Conservation (phyloP, 1,284 basidiomycete genomes). For the Phellopilus nigrolimitatus region DNA sequence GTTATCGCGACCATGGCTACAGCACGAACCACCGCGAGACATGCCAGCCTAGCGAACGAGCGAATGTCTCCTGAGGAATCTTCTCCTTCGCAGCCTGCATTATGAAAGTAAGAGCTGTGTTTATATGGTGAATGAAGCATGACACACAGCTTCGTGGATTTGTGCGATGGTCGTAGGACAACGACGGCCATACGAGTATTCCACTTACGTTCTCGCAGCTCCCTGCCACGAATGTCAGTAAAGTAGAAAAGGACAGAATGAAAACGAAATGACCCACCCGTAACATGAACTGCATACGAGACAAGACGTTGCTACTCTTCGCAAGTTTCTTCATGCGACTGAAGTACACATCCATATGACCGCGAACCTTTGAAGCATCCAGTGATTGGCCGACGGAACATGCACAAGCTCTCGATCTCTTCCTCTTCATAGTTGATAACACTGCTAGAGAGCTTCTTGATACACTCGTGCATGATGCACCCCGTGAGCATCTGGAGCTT, state of each 20-base stretch:
- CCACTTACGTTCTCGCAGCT: constrained; percentile 86
- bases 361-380: constrained; percentile 75
- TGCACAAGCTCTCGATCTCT: constrained; percentile 95
- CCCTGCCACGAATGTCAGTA: constrained; percentile 46
- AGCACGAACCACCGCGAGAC: constrained; percentile 80
- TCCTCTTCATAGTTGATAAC: constrained; percentile 95
- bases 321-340: constrained; percentile 79
- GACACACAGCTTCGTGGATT: constrained; percentile 78
- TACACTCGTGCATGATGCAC: constrained; percentile 94
- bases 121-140: constrained; percentile 16
- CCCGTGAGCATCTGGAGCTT: constrained; percentile 94
- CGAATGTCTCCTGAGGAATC: constrained; percentile 54
- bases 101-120: not conserved
- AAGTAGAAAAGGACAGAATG: constrained; percentile 18
- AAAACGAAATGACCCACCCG: constrained; percentile 50
- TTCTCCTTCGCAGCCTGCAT: constrained; percentile 66
- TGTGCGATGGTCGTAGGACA: constrained; percentile 87
- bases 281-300: constrained; percentile 94
- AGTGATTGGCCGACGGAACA: constrained; percentile 85
- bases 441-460: constrained; percentile 90
- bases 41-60: constrained; percentile 48
- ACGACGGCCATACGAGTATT: constrained; percentile 64
- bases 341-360: constrained; percentile 93
- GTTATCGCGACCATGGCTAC: constrained; percentile 76
- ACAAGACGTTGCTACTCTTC: constrained; percentile 70